These are phyloP conservation scores for Apophysomyces trapeziformis DNA, from an alignment of 371 early-diverging fungal species.

Conservation along the genomic window DNA sequence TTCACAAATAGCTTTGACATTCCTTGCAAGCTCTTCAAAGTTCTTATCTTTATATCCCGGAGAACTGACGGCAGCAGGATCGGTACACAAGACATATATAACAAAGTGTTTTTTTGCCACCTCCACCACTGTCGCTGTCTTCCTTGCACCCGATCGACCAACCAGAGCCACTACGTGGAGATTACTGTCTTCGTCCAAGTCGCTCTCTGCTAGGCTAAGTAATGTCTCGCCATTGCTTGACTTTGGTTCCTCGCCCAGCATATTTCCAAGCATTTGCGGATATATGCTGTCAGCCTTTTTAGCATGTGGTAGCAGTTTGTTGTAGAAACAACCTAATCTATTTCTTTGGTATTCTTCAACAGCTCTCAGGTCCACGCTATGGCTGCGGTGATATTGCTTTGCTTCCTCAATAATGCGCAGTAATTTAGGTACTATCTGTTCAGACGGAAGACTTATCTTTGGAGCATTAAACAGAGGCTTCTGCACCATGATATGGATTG, in stretches of 20 bases:
- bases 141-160: constrained; percentile 26
- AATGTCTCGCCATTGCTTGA: constrained; percentile 1
- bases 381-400: not conserved
- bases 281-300: constrained; percentile 8
- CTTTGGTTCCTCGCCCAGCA: constrained; percentile 23
- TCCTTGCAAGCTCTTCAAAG: not conserved
- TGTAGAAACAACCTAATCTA: not conserved
- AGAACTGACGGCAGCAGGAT: constrained; percentile 7
- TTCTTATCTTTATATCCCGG: not conserved
- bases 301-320: constrained; percentile 19
- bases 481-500: not conserved
- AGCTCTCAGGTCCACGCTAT: not conserved
- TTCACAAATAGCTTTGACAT: not conserved
- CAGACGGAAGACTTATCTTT: not conserved
- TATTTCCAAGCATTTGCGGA: constrained; percentile 28
- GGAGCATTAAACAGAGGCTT: not conserved
- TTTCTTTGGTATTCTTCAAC: not conserved
- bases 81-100: constrained; percentile 19
- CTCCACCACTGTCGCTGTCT: constrained; percentile 27
- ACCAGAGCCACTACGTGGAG: constrained; percentile 25
- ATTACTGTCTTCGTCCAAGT: not conserved
- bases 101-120: constrained; percentile 25
- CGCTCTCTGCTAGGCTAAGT: not conserved
- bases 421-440: not conserved
- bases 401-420: not conserved